Percentiles rank a stretch among this genome's conserved stretches.
These are phyloP conservation scores for Ophiostoma triangulosporum DNA, from an alignment of 2,329 filamentous ascomycete genomes.

Conservation along the genomic window DNA sequence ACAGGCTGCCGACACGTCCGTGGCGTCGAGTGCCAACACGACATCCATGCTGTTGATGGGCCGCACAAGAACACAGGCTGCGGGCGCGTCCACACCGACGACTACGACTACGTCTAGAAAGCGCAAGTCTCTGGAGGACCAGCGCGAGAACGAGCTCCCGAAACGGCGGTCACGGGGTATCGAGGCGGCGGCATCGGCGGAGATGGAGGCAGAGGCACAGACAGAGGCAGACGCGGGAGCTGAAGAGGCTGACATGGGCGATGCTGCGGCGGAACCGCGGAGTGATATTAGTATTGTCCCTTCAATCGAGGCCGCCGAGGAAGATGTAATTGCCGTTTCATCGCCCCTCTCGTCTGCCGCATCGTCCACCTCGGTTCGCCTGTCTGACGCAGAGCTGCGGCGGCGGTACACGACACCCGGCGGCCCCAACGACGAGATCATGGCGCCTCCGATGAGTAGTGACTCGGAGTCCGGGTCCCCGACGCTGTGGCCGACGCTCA, in stretches of 20 bases:
- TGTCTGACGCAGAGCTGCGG: slow-evolving; percentile 11
- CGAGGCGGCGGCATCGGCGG: not conserved
- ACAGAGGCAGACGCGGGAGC: not conserved
- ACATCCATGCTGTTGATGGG: slow-evolving; percentile 10
- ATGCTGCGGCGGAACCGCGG: not conserved
- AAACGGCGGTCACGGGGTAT: slow-evolving; percentile 3
- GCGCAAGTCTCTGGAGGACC: slow-evolving; percentile 14
- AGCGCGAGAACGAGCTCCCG: slow-evolving; percentile 7
- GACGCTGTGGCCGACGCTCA: slow-evolving; percentile 38
- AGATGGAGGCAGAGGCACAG: not conserved
- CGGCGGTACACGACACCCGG: slow-evolving; percentile 27
- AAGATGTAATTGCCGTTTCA: not conserved
- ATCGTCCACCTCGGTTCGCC: slow-evolving; percentile 18
- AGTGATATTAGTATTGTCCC: not conserved
- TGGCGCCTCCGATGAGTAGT: slow-evolving; percentile 43
- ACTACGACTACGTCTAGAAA: slow-evolving; percentile 5
- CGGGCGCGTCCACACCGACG: not conserved
- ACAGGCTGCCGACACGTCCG: slow-evolving; percentile 1
- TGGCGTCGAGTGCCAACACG: slow-evolving; percentile 6
- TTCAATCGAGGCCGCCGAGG: not conserved
- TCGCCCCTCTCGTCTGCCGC: slow-evolving; percentile 14
- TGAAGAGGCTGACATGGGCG: not conserved
- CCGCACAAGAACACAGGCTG: not conserved
- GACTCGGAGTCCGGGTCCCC: slow-evolving; percentile 30
- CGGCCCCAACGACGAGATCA: slow-evolving; percentile 23